Base-by-base conservation (phyloP, 257 asterid genomes). In the Solanum paucissectum region DNA sequence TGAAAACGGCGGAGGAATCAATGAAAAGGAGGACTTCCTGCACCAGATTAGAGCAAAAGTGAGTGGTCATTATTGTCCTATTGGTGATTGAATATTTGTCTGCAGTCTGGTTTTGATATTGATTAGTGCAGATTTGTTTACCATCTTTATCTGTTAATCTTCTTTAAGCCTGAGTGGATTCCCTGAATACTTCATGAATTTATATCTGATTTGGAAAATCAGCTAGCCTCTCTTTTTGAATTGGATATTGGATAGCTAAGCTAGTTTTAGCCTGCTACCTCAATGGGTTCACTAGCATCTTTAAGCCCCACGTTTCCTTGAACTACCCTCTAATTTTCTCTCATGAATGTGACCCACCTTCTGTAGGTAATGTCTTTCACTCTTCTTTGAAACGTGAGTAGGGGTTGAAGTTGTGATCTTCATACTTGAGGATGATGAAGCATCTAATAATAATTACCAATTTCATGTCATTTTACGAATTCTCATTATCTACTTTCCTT, bases 1-100 rank as follows among this genome's bases (percentile, higher is more conserved):
- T 79, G 86, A 83, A 82, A 42, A 27, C 58, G 86, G 62, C 83
- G 91, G 91, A 92, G 92, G 88, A 87, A 44, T 85, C 38, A 95
- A 93, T 81, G 96, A 91, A 89, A 95, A 93, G 88, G 94, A 91
- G 27, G 99, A 96, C 89, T 97, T 97, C 86, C 94, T 97, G 89
- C 98, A 94, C 85, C 99, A 97, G 94, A 97, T 97, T 88, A 93
- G 99, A 93, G 88, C 94, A 81, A 97, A 94, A 91, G 99, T 97
- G 86, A 95, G 96, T 84, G 75, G 46, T 79, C 82, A 29, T 86
- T 21, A 5, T 68, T 85, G 60, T 32, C 16, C 27, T 29, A 7
- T 44, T 79, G 62, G 62, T 40, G 25, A n/a, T 89, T 86, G 62
- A 34, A 76, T 44, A 66, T 68, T 71, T 68, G 66, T 55, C 16